Evolutionary conservation across 257 asterid species (phyloP).

Genomic region (Nicotiana attenuata): DNA sequence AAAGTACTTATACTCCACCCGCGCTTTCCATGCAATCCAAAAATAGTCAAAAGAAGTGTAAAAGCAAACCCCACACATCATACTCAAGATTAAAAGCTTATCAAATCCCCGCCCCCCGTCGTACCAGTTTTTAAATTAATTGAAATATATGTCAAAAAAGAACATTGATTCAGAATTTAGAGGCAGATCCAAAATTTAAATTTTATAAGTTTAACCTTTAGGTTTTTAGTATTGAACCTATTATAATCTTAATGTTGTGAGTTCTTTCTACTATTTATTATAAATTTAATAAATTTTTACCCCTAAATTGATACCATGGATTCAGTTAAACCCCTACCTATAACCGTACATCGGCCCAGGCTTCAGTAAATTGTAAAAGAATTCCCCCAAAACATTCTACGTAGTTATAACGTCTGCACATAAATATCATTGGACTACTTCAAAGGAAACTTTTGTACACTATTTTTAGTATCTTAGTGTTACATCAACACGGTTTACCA

Average conservation of each 20-base stretch:
- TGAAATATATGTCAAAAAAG: background rate
- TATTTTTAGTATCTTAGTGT: background rate
- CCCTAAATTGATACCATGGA: too few species aligned
- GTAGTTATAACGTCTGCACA: background rate
- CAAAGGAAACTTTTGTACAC: background rate
- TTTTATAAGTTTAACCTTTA: too few species aligned
- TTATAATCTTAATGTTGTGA: too few species aligned
- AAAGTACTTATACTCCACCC: background rate
- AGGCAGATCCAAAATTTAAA: too few species aligned
- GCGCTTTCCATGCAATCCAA: background rate
- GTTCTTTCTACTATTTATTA: too few species aligned
- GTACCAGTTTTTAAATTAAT: background rate
- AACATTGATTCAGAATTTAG: background rate
- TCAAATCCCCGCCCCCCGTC: background rate
- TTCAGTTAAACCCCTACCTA: too few species aligned
- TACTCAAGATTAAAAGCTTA: background rate
- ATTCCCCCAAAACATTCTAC: background rate
- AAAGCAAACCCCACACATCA: background rate
- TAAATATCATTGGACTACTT: background rate
- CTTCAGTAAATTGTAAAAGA: background rate
- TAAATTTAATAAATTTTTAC: too few species aligned
- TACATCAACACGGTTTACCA: slow-evolving; percentile 11
- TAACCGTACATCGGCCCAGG: too few species aligned
- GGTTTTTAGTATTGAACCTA: too few species aligned
- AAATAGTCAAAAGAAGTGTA: slow-evolving; percentile 1